These are phyloP conservation scores for Lentinus polychrous DNA, from an alignment of 1,284 basidiomycete species.

Conservation along the genomic window DNA sequence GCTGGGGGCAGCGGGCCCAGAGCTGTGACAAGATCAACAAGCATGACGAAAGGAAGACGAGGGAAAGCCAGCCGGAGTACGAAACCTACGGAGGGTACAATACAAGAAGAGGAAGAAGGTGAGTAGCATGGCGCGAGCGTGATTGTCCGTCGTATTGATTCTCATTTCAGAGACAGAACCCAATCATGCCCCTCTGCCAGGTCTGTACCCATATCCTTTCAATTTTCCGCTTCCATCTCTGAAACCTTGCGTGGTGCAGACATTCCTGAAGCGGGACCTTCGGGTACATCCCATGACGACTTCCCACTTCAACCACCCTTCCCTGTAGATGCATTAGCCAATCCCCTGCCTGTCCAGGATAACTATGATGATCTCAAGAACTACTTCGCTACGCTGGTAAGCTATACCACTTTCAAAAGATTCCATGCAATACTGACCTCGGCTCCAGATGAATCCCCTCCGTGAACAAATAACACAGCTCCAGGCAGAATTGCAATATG, in stretches of 20 bases:
- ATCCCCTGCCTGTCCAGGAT: neutral
- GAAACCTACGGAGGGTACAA: conserved; percentile 48
- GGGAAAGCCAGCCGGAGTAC: conserved; percentile 42
- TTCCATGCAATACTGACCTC: neutral
- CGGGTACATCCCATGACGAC: conserved; percentile 18
- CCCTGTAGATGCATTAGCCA: neutral
- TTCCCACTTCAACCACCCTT: neutral
- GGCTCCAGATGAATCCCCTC: conserved; percentile 32
- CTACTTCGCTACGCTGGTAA: neutral
- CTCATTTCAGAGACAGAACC: conserved; percentile 19
- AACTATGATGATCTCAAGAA: neutral
- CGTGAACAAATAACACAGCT: conserved; percentile 39
- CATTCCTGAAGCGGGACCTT: conserved; percentile 23
- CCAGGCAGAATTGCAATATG: conserved; percentile 24
- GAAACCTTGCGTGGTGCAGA: neutral
- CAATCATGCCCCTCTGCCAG: conserved; percentile 21
- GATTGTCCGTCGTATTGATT: neutral
- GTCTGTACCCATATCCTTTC: neutral
- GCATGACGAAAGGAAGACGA: conserved; percentile 40
- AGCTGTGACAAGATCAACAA: conserved; percentile 50
- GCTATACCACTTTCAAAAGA: neutral
- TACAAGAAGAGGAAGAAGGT: conserved; percentile 53
- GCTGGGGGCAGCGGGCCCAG: conserved; percentile 61
- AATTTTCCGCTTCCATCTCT: neutral
- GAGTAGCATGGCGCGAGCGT: neutral